Evolutionary conservation across 306 rosid genomes (phyloP), one percentile per base, ranked within the genome.

Genomic region (Vigna reflexopilosa): DNA sequence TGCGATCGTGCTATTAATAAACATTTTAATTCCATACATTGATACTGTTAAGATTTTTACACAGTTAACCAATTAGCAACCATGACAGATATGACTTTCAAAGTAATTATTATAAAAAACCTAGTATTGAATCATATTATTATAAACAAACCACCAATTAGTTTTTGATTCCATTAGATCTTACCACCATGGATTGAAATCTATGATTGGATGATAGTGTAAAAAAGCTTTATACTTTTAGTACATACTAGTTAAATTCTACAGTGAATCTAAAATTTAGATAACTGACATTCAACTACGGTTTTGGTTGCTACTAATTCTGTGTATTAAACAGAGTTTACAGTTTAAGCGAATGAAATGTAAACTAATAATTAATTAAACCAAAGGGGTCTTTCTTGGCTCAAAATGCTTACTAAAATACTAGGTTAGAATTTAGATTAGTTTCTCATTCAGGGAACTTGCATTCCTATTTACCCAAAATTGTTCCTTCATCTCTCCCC

Each of bases 341-440:
- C 47, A 42, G 47, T 42, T 8, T 6, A 42, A 42, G 47, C 11
- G 0, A 42, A 42, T 42, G 3, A 42, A 42, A 1, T 9, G 13
- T 8, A 42, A 42, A 42, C 13, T 42, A 42, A 42, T 7, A 13
- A 26, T 38, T n/a, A 63, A 52, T 17, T 5, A 28, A 67, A 80
- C 20, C 48, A 72, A 24, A 32, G 44, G 65, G 28, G 32, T 63
- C 56, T 38, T 62, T 45, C 36, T 68, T 67, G 20, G 40, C 66
- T 66, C 26, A 17, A 15, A 65, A 24, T 57, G 50, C 50, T 51
- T 16, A 22, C 54, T 38, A 36, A 52, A 65, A 66, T 50, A 19
- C 44, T 26, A 38, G 24, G 78, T 40, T 52, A n/a, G 32, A 6
- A 40, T 40, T 62, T 63, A 7, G 49, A 34, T 34, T 7, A 15